Evolutionary conservation across 345 rosid genomes (phyloP).

Genomic region (Acer saccharum): DNA sequence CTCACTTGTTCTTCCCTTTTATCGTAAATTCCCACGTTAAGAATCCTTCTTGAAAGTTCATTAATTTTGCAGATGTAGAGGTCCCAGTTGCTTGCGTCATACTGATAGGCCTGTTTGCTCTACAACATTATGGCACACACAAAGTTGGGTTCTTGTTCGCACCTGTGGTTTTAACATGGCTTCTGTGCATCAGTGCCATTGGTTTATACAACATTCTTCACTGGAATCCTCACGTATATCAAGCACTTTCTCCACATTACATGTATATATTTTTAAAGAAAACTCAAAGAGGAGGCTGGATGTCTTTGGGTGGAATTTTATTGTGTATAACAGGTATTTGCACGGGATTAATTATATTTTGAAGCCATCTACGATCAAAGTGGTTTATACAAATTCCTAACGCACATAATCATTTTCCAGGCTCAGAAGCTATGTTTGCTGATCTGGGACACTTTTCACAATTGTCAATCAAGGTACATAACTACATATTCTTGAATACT

Average conservation of each 20-base stretch:
- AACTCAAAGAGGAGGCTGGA: slow-evolving; percentile 81
- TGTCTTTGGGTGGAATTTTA: slow-evolving; percentile 87
- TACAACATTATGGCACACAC: slow-evolving; percentile 93
- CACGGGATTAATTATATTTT: background rate
- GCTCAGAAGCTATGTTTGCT: slow-evolving; percentile 97
- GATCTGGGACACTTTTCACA: slow-evolving; percentile 96
- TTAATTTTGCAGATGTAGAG: slow-evolving; percentile 66
- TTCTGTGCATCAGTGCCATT: slow-evolving; percentile 73
- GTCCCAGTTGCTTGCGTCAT: slow-evolving; percentile 78
- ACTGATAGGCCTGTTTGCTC: slow-evolving; percentile 80
- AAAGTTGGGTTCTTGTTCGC: slow-evolving; percentile 89
- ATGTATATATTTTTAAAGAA: slow-evolving; percentile 79
- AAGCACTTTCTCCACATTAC: slow-evolving; percentile 80
- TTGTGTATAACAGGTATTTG: slow-evolving; percentile 75
- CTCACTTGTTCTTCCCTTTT: background rate
- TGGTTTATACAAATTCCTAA: background rate
- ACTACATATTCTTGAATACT: slow-evolving; percentile 36
- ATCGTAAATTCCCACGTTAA: background rate
- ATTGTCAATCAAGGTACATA: slow-evolving; percentile 78
- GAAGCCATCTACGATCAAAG: slow-evolving; percentile 8
- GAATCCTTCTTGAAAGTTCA: slow-evolving; percentile 2
- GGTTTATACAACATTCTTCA: slow-evolving; percentile 72
- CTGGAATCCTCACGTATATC: slow-evolving; percentile 90
- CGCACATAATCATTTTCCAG: slow-evolving; percentile 26
- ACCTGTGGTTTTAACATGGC: slow-evolving; percentile 78